phyloP scores from a whole-genome alignment of 805 yeast species.

The Teunomyces gatunensis region DNA sequence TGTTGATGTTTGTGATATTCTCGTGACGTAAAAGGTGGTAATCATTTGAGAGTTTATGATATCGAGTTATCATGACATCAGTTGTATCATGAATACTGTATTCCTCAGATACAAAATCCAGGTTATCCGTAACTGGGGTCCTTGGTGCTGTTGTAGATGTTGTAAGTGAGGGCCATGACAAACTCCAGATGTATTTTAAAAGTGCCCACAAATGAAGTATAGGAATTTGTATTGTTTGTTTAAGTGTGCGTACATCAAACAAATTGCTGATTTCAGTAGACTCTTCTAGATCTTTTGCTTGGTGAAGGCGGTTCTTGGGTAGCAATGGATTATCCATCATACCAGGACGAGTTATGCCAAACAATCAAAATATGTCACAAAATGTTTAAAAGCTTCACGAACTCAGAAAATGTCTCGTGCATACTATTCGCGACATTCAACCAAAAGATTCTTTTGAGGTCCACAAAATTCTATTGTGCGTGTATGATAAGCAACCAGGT shows the following conservation, averaged over 20 bases:
- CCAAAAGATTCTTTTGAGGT: no score
- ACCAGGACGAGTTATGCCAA: background rate
- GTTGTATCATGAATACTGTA: background rate
- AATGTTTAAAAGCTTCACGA: background rate
- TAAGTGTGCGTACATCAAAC: background rate
- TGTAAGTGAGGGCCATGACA: background rate
- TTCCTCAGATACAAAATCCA: background rate
- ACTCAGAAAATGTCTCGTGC: background rate
- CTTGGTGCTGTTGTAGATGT: background rate
- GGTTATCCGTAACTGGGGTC: background rate
- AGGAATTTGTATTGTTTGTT: background rate
- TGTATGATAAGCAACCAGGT: no score
- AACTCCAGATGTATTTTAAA: background rate
- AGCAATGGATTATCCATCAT: slow-evolving; percentile 2
- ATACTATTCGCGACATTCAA: background rate
- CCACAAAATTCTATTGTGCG: no score
- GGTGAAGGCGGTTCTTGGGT: background rate
- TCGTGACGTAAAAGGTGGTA: slow-evolving; percentile 7
- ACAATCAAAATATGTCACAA: background rate
- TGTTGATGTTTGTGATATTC: background rate
- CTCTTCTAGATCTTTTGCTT: background rate
- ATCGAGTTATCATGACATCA: background rate
- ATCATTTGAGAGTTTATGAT: slow-evolving; percentile 7
- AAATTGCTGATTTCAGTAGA: background rate
- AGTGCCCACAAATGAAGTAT: background rate